Evolutionary conservation across 208 protist species (phyloP).

Genomic region (Tritrichomonas musculus): DNA sequence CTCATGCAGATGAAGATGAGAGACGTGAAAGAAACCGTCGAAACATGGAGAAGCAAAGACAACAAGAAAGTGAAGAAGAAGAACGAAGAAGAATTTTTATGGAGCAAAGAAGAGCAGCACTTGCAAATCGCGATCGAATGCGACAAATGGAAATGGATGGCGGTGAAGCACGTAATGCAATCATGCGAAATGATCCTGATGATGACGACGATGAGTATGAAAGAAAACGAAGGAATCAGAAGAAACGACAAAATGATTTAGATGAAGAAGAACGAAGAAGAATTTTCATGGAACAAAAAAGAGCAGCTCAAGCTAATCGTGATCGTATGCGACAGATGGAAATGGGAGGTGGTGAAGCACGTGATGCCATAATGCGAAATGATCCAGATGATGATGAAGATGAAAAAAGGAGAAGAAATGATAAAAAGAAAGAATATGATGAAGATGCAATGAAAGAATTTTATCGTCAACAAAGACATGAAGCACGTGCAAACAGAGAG

Average conservation of each 20-base stretch:
- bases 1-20: neutral
- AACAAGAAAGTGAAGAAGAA: neutral
- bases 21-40: no score
- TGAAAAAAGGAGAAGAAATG: neutral
- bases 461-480: neutral
- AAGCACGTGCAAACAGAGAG: constrained; percentile 13
- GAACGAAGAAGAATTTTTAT: neutral
- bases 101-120: neutral
- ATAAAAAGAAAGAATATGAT: no score
- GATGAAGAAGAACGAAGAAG: neutral
- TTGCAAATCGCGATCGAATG: neutral
- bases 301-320: neutral
- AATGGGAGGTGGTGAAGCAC: neutral
- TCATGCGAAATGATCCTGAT: neutral
- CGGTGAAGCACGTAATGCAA: neutral
- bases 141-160: neutral
- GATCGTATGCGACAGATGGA: neutral
- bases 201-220: no score
- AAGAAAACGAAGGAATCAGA: neutral
- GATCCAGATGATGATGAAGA: neutral
- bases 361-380: neutral
- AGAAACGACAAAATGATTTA: neutral
- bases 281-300: neutral
- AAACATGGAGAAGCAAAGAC: neutral
- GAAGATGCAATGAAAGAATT: no score